Base-by-base conservation (phyloP, 805 yeast species). In the Jamesozyma jinghongensis region DNA sequence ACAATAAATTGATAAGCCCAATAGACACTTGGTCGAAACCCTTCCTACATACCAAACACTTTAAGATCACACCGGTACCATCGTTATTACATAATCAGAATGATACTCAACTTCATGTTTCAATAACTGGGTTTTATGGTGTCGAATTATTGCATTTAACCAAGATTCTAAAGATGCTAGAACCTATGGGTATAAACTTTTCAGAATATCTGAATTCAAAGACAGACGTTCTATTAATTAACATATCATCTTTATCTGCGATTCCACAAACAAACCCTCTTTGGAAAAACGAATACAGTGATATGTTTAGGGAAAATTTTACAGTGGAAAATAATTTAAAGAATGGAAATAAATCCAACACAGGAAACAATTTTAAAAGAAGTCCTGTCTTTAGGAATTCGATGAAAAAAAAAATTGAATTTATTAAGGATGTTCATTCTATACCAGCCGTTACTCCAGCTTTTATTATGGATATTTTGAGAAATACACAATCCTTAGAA, bases 61-160 rank as follows among this genome's bases (percentile, higher is more conserved):
- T 61, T 44, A 46, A 59, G 34, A 41, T 59, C 38, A 43, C 49
- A 40, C 53, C 66, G 49, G 46, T 62, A 31, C 38, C 20, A 10
- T 30, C 37, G 3, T 34, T 57, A 16, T 25, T 49, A n/a, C 59
- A 53, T 36, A 34, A 41, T 17, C 25, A 3, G 49, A 54, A 34
- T 34, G 38, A 18, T 59, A 48, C 38, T 46, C n/a, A 34, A 14
- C 16, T 34, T 16, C 22, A 34, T 62, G 39, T 81, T 3, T 69
- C 81, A 45, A 67, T 81, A 3, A 74, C 85, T 3, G 95, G 95
- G 3, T 85, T 81, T 56, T 70, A 77, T 17, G 94, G 94, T 0
- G 77, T 83, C 20, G 94, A 85, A 58, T 62, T 77, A 14, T 62
- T 83, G 32, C 95, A 85, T 60, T 54, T 82, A 11, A 75, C 73